Evolutionary conservation across 1,284 basidiomycete genomes (phyloP), one percentile per base, ranked within the genome.

Genomic region (Naganishia sp.): DNA sequence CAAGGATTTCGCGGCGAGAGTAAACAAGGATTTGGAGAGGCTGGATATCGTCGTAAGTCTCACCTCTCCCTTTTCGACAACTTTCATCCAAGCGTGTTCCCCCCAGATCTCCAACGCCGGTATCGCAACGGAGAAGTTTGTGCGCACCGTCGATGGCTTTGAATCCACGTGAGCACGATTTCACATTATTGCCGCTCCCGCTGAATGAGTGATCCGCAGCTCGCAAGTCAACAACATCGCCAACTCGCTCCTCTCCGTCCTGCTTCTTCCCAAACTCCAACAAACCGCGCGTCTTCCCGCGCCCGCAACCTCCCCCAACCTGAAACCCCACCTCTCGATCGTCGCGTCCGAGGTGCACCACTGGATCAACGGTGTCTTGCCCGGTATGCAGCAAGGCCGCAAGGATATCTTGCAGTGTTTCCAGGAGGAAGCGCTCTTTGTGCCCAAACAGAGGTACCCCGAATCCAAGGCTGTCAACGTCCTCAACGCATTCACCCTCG

Each of bases 201-300:
- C 25, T 31, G 59, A 55, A 55, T 18, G 6, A 45, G 10, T 23
- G 23, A n/a, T 28, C 10, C 25, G 6, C 48, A 67, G 66, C 16
- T 64, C 50, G 16, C 66, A 67, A 59, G 61, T 67, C 15, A 67
- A 67, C 55, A 64, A 63, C 49, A 63, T 67, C 39, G 45, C 66
- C 54, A 67, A 63, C 44, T 57, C 66, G 11, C 66, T 67, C 25
- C 61, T 67, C 39, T 63, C 60, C 21, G 49, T 64, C 53, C 66
- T 67, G 53, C 61, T 67, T 43, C 21, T 64, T 39, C 61, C 66
- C 6, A 55, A 55, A 42, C 66, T 67, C 39, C 31, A 39, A 21
- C 33, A 28, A 25, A 67, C 66, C 23, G 60, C 66, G 31, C 25
- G 25, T 25, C 45, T 63, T 6, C 54, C 52, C 16, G 28, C 59